phyloP scores from a whole-genome alignment of 257 asterid species.

The Nemophila menziesii region DNA sequence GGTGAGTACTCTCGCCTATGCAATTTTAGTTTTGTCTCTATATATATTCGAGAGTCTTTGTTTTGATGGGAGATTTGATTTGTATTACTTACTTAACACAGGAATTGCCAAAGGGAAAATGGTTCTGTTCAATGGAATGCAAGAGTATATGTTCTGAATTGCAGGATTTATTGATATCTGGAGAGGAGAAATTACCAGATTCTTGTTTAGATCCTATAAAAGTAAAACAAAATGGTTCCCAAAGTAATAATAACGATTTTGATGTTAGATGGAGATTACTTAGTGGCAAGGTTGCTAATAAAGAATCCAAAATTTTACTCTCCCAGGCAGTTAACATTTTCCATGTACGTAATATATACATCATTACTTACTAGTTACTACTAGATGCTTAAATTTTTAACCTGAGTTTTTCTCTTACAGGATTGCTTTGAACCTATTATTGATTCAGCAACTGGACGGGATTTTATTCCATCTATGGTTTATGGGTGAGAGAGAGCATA shows the following conservation, averaged over 20 bases:
- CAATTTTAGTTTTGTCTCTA: not conserved
- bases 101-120: constrained; percentile 93
- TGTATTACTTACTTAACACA: too few species aligned
- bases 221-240: constrained; percentile 25
- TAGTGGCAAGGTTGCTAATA: constrained; percentile 64
- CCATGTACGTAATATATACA: constrained; percentile 46
- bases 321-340: constrained; percentile 92
- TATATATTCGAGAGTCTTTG: constrained; percentile 4
- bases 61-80: constrained; percentile 8
- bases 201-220: constrained; percentile 48
- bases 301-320: constrained; percentile 69
- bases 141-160: constrained; percentile 57
- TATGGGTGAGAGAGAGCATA: too few species aligned
- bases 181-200: constrained; percentile 71
- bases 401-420: too few species aligned
- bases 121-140: constrained; percentile 87
- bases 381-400: too few species aligned
- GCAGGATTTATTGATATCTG: constrained; percentile 55
- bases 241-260: constrained; percentile 26
- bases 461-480: constrained; percentile 94
- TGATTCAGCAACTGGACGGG: constrained; percentile 91
- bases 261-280: constrained; percentile 92
- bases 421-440: constrained; percentile 89
- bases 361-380: too few species aligned
- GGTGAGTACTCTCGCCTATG: constrained; percentile 46